Conservation (phyloP, 331 rosid genomes). For the Malus hybrid region DNA sequence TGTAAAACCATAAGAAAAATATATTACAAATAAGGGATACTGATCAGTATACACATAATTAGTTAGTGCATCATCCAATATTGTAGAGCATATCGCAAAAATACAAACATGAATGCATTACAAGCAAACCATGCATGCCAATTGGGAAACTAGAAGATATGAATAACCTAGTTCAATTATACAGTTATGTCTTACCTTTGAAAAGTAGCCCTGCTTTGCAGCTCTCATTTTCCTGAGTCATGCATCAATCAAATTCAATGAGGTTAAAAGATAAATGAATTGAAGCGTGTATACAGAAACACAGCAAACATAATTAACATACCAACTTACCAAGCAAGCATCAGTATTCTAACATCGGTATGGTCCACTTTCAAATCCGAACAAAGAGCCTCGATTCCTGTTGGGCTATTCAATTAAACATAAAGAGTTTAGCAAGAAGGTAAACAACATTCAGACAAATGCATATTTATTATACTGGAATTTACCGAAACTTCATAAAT, state of each 20-base stretch:
- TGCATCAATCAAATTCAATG: not conserved
- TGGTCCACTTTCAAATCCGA: conserved; percentile 39
- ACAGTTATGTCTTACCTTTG: conserved; percentile 38
- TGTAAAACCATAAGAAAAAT: not conserved
- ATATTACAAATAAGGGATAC: no score
- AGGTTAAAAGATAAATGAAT: conserved; percentile 1
- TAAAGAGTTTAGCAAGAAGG: not conserved
- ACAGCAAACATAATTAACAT: not conserved
- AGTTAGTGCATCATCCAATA: not conserved
- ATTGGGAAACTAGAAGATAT: not conserved
- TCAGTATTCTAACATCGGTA: conserved; percentile 60
- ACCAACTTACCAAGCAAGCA: conserved; percentile 61
- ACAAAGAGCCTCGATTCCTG: conserved; percentile 61
- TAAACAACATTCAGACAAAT: not conserved
- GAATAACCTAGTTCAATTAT: not conserved
- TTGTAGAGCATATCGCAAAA: not conserved
- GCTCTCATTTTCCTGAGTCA: conserved; percentile 64
- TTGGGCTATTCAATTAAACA: conserved; percentile 53
- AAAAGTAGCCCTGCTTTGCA: conserved; percentile 60
- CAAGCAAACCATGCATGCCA: not conserved
- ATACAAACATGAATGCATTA: not conserved
- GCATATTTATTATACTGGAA: not conserved
- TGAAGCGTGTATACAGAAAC: not conserved
- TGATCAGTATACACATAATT: not conserved
- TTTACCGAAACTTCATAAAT: not conserved